Conservation (phyloP, 2,329 filamentous ascomycete genomes). For the Pyrenophora graminea region DNA sequence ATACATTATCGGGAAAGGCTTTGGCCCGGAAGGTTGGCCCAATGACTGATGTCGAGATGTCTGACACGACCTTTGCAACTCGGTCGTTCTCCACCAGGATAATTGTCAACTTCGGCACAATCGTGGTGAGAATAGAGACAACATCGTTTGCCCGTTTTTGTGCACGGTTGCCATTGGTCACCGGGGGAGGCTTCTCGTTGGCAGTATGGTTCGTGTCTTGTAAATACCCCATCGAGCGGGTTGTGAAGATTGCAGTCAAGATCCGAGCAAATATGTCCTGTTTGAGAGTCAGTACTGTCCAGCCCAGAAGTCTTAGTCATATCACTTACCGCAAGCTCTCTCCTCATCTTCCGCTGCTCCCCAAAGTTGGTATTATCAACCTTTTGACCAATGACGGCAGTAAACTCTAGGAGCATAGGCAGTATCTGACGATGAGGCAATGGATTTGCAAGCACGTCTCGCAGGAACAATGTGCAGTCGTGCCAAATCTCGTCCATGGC, state of each 20-base stretch:
- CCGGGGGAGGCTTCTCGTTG: conserved; percentile 23
- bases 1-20: conserved; percentile 83
- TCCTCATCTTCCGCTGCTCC: conserved; percentile 88
- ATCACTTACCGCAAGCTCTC: conserved; percentile 77
- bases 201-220: conserved; percentile 56
- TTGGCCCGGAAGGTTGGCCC: conserved; percentile 82
- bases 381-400: conserved; percentile 87
- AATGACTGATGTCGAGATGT: conserved; percentile 82
- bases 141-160: conserved; percentile 62
- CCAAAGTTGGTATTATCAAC: conserved; percentile 98
- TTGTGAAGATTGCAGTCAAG: conserved; percentile 91
- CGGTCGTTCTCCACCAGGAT: conserved; percentile 86
- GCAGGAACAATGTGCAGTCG: conserved; percentile 88
- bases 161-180: conserved; percentile 47
- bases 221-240: conserved; percentile 74
- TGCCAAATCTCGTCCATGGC: conserved; percentile 98
- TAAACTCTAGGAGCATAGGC: conserved; percentile 83
- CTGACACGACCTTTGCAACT: conserved; percentile 74
- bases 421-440: conserved; percentile 92
- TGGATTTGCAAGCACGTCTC: conserved; percentile 87
- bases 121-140: conserved; percentile 74
- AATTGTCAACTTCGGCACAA: conserved; percentile 79
- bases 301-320: not conserved
- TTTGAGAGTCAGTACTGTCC: conserved; percentile 1
- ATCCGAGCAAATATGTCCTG: conserved; percentile 88